Conservation (phyloP, 306 rosid species). For the Arachis stenosperma region DNA sequence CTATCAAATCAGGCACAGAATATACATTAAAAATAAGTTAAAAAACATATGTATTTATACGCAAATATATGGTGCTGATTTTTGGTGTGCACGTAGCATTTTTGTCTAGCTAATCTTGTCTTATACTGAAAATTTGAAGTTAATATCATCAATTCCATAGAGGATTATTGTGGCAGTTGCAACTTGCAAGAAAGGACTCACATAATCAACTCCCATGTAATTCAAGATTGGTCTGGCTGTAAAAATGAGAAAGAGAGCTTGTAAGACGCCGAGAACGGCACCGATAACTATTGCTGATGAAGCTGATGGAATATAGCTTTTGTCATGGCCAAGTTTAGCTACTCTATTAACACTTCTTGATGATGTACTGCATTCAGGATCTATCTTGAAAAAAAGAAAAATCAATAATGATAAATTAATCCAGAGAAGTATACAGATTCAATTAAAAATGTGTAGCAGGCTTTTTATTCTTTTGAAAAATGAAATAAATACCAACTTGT, state of each 20-base stretch:
- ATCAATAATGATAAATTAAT: slow-evolving; percentile 5
- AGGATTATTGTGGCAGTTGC: slow-evolving; percentile 2
- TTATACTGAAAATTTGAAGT: background rate
- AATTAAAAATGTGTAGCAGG: background rate
- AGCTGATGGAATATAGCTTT: slow-evolving; percentile 80
- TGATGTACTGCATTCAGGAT: slow-evolving; percentile 33
- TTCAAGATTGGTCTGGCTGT: slow-evolving; percentile 68
- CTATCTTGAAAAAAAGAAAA: slow-evolving; percentile 13
- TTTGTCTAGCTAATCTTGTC: background rate
- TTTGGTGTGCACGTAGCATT: no score
- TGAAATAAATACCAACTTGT: slow-evolving; percentile 34
- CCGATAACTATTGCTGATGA: slow-evolving; percentile 85
- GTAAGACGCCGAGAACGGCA: slow-evolving; percentile 67
- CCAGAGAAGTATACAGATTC: background rate
- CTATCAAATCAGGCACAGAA: no score
- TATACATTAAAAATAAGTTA: no score
- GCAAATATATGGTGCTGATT: no score
- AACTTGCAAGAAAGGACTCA: slow-evolving; percentile 44
- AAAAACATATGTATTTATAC: no score
- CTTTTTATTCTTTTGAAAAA: background rate
- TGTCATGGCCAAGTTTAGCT: slow-evolving; percentile 36
- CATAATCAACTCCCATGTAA: slow-evolving; percentile 77
- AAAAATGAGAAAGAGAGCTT: slow-evolving; percentile 68
- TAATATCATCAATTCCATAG: slow-evolving; percentile 12
- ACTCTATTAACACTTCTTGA: slow-evolving; percentile 27